phyloP scores from a whole-genome alignment of 805 yeast species.

The Tetrapisispora iriomotensis region DNA sequence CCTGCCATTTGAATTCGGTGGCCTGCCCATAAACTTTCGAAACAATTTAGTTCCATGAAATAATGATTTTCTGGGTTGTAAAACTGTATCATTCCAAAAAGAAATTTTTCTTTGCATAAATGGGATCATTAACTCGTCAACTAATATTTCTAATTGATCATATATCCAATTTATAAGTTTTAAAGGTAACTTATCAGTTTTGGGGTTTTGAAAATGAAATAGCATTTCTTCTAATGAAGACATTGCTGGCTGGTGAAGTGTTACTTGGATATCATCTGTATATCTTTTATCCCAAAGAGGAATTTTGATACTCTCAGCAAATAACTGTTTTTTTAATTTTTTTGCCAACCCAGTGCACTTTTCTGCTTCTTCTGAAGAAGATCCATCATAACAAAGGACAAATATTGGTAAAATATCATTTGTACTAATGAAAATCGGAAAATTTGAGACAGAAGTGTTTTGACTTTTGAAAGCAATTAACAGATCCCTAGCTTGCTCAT shows the following conservation, averaged over 20 bases:
- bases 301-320: slow-evolving; percentile 26
- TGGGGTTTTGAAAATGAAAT: slow-evolving; percentile 9
- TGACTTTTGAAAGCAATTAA: slow-evolving; percentile 43
- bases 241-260: slow-evolving; percentile 24
- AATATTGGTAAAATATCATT: slow-evolving; percentile 51
- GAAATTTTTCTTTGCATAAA: slow-evolving; percentile 79
- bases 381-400: slow-evolving; percentile 41
- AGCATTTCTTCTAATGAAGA: slow-evolving; percentile 19
- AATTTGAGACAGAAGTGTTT: slow-evolving; percentile 37
- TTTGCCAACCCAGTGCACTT: slow-evolving; percentile 32
- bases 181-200: slow-evolving; percentile 11
- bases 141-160: slow-evolving; percentile 17
- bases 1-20: neutral
- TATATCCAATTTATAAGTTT: slow-evolving; percentile 18
- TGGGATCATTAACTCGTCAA: slow-evolving; percentile 39
- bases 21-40: slow-evolving; percentile 28
- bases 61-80: slow-evolving; percentile 66
- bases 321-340: slow-evolving; percentile 34
- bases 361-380: slow-evolving; percentile 36
- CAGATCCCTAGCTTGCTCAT: slow-evolving; percentile 48
- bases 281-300: slow-evolving; percentile 20
- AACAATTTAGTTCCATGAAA: slow-evolving; percentile 59
- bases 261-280: slow-evolving; percentile 6
- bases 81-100: slow-evolving; percentile 75
- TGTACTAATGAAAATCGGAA: slow-evolving; percentile 45